Evolutionary conservation across 805 yeast species (phyloP).

Genomic region (Metschnikowia matae): DNA sequence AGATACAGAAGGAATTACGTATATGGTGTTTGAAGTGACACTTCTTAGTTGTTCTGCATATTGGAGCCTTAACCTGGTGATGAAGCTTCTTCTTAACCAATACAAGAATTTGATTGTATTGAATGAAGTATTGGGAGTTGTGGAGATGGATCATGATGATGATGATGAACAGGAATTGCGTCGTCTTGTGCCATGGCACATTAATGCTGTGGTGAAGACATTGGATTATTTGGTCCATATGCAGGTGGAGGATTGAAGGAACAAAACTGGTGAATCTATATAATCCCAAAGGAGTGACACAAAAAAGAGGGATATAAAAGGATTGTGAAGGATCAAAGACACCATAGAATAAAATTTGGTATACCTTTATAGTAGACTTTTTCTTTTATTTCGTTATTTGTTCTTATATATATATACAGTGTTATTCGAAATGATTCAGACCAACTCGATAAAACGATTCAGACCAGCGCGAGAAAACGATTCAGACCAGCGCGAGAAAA

Average conservation of each 20-base stretch:
- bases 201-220: constrained; percentile 60
- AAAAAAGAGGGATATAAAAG: too few species aligned
- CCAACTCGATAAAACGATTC: too few species aligned
- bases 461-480: too few species aligned
- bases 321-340: neutral
- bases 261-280: too few species aligned
- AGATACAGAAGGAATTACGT: constrained; percentile 7
- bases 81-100: constrained; percentile 55
- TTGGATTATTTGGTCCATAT: constrained; percentile 58
- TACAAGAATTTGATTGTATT: constrained; percentile 53
- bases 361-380: too few species aligned
- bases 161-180: constrained; percentile 7
- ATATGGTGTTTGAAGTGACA: constrained; percentile 55
- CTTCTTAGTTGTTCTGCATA: constrained; percentile 70
- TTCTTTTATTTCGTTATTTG: too few species aligned
- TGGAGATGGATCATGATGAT: constrained; percentile 4
- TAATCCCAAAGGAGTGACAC: too few species aligned
- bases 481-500: too few species aligned
- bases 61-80: constrained; percentile 50
- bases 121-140: constrained; percentile 35
- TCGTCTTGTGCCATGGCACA: constrained; percentile 66
- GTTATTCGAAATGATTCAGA: too few species aligned
- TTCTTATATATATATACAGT: too few species aligned
- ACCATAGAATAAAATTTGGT: too few species aligned
- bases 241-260: constrained; percentile 30